Evolutionary conservation across 2,329 filamentous ascomycete genomes (phyloP).

Genomic region (Aspergillus alliaceus): DNA sequence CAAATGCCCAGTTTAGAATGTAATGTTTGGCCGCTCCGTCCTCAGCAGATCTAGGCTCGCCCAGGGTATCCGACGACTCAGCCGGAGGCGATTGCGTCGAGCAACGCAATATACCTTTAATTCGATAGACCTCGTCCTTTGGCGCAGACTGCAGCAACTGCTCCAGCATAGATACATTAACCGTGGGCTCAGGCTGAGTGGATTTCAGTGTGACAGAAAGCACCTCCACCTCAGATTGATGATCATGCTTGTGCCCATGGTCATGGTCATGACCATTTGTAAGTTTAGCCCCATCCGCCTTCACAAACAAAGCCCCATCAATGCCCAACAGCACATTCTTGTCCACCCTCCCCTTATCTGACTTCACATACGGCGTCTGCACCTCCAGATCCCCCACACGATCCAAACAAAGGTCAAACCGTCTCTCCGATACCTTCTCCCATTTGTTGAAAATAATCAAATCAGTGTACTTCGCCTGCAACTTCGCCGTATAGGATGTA

Average conservation of each 20-base stretch:
- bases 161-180: conserved; percentile 61
- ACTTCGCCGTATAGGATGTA: conserved; percentile 80
- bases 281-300: conserved; percentile 29
- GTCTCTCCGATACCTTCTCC: conserved; percentile 71
- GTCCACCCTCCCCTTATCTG: conserved; percentile 73
- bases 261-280: conserved; percentile 33
- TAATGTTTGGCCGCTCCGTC: conserved; percentile 55
- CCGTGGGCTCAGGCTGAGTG: conserved; percentile 42
- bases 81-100: conserved; percentile 43
- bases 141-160: conserved; percentile 70
- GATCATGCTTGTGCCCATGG: conserved; percentile 53
- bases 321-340: conserved; percentile 82
- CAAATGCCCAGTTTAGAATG: conserved; percentile 98
- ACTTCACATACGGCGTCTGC: conserved; percentile 81
- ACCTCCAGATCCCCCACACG: conserved; percentile 77
- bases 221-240: conserved; percentile 87
- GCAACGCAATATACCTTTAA: conserved; percentile 69
- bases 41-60: conserved; percentile 17
- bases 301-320: conserved; percentile 68
- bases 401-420: conserved; percentile 76
- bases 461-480: conserved; percentile 89
- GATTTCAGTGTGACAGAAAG: conserved; percentile 72
- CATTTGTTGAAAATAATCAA: conserved; percentile 92
- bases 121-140: conserved; percentile 93
- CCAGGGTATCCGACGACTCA: conserved; percentile 47